These are phyloP conservation scores for Zygnema circumcarinatum DNA, from an alignment of 139 green algal genomes.

Conservation along the genomic window DNA sequence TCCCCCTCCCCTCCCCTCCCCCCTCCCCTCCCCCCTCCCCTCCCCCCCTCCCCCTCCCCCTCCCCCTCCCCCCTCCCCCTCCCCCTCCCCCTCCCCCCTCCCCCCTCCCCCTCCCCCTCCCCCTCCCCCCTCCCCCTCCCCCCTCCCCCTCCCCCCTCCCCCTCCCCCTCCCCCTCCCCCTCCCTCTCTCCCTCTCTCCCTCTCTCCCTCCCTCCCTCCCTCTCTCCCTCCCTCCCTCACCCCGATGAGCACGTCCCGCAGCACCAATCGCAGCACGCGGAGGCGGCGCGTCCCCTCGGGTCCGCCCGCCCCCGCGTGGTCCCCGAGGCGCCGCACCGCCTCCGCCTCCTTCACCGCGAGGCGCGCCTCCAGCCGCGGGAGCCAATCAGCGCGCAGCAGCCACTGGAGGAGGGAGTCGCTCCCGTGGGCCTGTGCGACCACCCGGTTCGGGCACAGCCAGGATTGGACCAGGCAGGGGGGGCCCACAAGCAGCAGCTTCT, in stretches of 20 bases:
- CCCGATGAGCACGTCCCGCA: slow-evolving; percentile 48
- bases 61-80: no score
- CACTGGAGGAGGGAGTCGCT: slow-evolving; percentile 50
- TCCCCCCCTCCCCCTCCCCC: no score
- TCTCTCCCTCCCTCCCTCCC: no score
- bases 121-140: no score
- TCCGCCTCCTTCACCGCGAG: slow-evolving; percentile 30
- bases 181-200: no score
- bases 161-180: no score
- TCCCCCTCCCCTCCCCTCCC: no score
- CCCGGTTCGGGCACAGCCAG: neutral
- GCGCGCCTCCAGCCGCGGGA: slow-evolving; percentile 20
- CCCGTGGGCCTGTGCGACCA: slow-evolving; percentile 38
- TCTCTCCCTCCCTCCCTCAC: no score
- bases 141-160: no score
- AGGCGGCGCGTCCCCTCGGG: slow-evolving; percentile 26
- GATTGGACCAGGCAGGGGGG: neutral
- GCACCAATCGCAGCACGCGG: slow-evolving; percentile 24
- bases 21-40: no score
- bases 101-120: no score
- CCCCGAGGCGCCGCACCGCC: slow-evolving; percentile 17
- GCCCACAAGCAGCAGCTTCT: slow-evolving; percentile 7
- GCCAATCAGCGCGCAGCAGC: slow-evolving; percentile 48
- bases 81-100: no score
- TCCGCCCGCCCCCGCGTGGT: slow-evolving; percentile 13